These are phyloP conservation scores for Fusarium luffae DNA, from an alignment of 2,329 filamentous ascomycete genomes.

Conservation along the genomic window DNA sequence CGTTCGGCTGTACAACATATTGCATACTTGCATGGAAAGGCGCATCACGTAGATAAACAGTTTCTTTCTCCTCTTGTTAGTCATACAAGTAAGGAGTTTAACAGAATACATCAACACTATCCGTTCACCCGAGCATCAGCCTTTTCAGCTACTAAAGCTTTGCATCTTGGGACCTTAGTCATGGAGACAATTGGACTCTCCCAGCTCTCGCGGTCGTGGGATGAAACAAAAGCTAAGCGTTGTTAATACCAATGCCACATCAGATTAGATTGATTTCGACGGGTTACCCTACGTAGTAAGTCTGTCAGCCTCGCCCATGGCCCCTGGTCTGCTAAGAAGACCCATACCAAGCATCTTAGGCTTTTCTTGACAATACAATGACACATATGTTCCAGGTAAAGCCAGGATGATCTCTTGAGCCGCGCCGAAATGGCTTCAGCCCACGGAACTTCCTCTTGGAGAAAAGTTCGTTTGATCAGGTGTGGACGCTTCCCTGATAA, in stretches of 20 bases:
- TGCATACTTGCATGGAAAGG: not conserved
- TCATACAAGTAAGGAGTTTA: not conserved
- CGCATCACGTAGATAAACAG: not conserved
- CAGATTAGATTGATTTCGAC: not conserved
- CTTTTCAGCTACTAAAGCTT: not conserved
- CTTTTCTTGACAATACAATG: slow-evolving; percentile 9
- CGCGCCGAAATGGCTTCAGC: not conserved
- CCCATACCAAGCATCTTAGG: not conserved
- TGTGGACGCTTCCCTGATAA: slow-evolving; percentile 15
- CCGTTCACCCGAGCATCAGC: not conserved
- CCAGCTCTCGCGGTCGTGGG: too few relatives aligned
- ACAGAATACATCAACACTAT: not conserved
- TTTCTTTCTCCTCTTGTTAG: not conserved
- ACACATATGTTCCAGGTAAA: slow-evolving; percentile 23
- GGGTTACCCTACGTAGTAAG: not conserved
- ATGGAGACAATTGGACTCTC: not conserved
- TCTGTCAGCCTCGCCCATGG: not conserved
- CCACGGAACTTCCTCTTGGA: slow-evolving; percentile 21
- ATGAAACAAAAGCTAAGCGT: not conserved
- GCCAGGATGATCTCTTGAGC: not conserved
- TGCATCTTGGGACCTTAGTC: not conserved
- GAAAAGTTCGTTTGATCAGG: slow-evolving; percentile 2
- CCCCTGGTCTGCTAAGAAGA: not conserved
- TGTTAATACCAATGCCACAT: not conserved
- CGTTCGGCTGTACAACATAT: not conserved